Evolutionary conservation across 139 green algal species (phyloP).

Genomic region (Volvox reticuliferus): DNA sequence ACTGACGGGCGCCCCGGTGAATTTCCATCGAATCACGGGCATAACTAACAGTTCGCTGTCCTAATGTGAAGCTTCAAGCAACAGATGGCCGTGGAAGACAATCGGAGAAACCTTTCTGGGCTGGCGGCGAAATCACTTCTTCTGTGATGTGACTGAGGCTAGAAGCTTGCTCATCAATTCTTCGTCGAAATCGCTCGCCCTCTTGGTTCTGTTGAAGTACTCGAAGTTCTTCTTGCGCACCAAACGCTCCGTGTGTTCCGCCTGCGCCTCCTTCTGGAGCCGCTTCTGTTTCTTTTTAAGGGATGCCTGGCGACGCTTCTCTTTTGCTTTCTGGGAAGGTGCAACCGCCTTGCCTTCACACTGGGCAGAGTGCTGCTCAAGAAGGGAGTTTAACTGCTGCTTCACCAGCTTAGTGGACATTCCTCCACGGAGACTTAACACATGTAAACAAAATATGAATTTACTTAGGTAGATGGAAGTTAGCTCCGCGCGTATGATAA

Average conservation of each 20-base stretch:
- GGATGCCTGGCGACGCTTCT: conserved; percentile 10
- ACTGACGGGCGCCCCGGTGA: neutral
- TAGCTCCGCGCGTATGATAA: no score
- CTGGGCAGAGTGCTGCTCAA: neutral
- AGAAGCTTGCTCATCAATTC: conserved; percentile 60
- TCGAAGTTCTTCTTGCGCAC: conserved; percentile 59
- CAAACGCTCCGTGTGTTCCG: conserved; percentile 10
- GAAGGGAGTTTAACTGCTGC: conserved; percentile 56
- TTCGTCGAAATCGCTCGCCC: neutral
- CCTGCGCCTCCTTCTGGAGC: conserved; percentile 49
- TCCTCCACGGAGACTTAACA: neutral
- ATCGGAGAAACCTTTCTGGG: neutral
- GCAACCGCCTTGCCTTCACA: neutral
- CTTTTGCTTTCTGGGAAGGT: neutral
- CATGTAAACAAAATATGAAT: neutral
- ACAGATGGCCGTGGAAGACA: neutral
- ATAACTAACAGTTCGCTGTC: neutral
- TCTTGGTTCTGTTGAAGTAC: conserved; percentile 66
- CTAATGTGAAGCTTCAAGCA: neutral
- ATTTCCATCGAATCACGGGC: neutral
- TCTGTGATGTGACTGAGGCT: neutral
- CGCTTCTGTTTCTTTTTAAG: conserved; percentile 55
- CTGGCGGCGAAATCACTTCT: conserved; percentile 2
- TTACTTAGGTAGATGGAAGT: no score
- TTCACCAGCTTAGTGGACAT: conserved; percentile 67